These are phyloP conservation scores for Pisolithus marmoratus DNA, from an alignment of 768 basidiomycete genomes.

Conservation along the genomic window DNA sequence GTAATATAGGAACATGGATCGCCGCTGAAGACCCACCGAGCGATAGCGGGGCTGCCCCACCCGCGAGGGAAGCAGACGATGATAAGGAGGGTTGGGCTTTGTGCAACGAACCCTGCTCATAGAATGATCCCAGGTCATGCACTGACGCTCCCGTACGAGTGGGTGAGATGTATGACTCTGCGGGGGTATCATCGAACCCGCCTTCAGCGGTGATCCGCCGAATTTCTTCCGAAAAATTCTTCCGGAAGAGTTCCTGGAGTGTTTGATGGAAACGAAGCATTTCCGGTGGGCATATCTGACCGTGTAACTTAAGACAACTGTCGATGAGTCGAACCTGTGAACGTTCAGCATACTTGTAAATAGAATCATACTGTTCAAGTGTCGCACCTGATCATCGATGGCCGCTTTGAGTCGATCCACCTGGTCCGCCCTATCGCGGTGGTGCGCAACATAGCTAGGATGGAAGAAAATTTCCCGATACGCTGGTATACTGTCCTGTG, in stretches of 20 bases:
- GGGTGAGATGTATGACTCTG: constrained; percentile 28
- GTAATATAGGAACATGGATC: constrained; percentile 37
- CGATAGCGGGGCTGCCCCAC: constrained; percentile 36
- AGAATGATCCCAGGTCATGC: constrained; percentile 42
- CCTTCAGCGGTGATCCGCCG: constrained; percentile 59
- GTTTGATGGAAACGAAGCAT: constrained; percentile 93
- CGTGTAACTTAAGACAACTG: constrained; percentile 78
- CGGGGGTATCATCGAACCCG: constrained; percentile 42
- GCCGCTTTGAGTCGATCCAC: constrained; percentile 67
- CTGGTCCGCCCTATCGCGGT: constrained; percentile 65
- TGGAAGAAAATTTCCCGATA: constrained; percentile 77
- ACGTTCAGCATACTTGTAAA: neutral
- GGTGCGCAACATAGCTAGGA: constrained; percentile 55
- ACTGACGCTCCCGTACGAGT: constrained; percentile 25
- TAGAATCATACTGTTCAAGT: neutral
- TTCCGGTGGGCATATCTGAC: constrained; percentile 73
- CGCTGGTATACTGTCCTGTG: constrained; percentile 63
- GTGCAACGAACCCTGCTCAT: constrained; percentile 42
- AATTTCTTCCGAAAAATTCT: constrained; percentile 82
- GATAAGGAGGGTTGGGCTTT: constrained; percentile 44
- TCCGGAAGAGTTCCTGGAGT: constrained; percentile 77
- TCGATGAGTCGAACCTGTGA: constrained; percentile 72
- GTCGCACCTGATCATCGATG: constrained; percentile 76
- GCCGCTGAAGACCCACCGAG: constrained; percentile 41
- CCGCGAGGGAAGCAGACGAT: constrained; percentile 17